phyloP scores from a whole-genome alignment of 495 filamentous ascomycete genomes.

The Lasiosphaeria miniovina region DNA sequence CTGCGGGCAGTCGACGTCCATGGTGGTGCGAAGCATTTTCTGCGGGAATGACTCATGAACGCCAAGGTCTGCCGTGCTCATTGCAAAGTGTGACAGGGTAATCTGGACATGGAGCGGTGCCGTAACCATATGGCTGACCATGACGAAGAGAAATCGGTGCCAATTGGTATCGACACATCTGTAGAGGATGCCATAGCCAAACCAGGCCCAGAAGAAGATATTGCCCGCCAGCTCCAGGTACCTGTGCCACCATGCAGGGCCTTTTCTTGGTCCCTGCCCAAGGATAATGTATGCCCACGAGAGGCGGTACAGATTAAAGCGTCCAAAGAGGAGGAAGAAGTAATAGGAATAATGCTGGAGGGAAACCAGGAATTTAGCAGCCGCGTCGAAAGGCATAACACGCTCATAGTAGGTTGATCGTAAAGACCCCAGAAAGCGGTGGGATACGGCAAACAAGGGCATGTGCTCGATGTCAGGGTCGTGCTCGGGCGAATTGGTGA shows the following conservation, averaged over 20 bases:
- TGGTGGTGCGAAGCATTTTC: conserved; percentile 94
- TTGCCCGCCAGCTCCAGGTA: conserved; percentile 82
- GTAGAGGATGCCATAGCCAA: conserved; percentile 82
- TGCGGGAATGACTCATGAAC: conserved; percentile 88
- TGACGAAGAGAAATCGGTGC: conserved; percentile 69
- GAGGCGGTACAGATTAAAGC: conserved; percentile 88
- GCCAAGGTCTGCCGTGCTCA: conserved; percentile 90
- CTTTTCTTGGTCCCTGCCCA: conserved; percentile 75
- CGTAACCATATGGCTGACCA: conserved; percentile 85
- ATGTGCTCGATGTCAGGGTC: conserved; percentile 97
- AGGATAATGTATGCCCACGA: conserved; percentile 78
- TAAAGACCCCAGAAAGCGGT: conserved; percentile 73
- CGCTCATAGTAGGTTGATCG: conserved; percentile 87
- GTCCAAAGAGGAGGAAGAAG: conserved; percentile 74
- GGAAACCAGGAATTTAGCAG: conserved; percentile 66
- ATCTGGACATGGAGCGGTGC: conserved; percentile 92
- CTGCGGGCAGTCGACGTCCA: conserved; percentile 93
- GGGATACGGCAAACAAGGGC: conserved; percentile 91
- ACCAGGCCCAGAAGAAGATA: conserved; percentile 93
- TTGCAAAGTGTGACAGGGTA: conserved; percentile 93
- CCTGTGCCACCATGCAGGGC: conserved; percentile 83
- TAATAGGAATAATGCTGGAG: conserved; percentile 87
- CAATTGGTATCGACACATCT: conserved; percentile 65
- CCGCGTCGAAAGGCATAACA: conserved; percentile 77
- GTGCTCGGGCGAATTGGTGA: conserved; percentile 94